Evolutionary conservation across 2,329 filamentous ascomycete genomes (phyloP).

Genomic region (Trichoderma arundinaceum): DNA sequence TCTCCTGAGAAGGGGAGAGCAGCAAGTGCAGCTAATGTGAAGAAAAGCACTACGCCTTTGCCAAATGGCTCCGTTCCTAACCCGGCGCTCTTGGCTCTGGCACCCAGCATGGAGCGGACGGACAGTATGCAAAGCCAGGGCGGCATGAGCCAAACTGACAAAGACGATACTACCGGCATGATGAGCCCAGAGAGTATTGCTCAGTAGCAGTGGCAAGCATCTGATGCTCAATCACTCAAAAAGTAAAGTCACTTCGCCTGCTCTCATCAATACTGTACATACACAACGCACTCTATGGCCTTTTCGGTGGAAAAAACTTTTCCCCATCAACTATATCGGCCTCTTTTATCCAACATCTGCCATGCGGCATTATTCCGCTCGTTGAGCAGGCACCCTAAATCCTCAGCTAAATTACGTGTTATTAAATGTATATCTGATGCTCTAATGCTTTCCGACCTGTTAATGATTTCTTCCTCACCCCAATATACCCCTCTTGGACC

Average conservation of each 20-base stretch:
- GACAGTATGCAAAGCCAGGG: constrained; percentile 64
- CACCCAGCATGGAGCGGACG: constrained; percentile 61
- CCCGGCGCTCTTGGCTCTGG: constrained; percentile 49
- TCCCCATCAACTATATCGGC: background rate
- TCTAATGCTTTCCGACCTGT: constrained; percentile 18
- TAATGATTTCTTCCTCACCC: constrained; percentile 19
- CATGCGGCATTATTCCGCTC: background rate
- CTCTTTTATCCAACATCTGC: background rate
- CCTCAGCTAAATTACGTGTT: constrained; percentile 5
- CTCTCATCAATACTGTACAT: constrained; percentile 7
- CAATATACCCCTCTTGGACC: constrained; percentile 27
- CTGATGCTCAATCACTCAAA: background rate
- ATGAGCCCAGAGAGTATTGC: constrained; percentile 84
- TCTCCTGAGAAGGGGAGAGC: constrained; percentile 45
- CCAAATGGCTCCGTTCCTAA: constrained; percentile 48
- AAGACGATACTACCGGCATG: constrained; percentile 73
- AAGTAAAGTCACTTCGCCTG: background rate
- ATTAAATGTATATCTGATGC: constrained; percentile 27
- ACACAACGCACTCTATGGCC: constrained; percentile 13
- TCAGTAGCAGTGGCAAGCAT: constrained; percentile 40
- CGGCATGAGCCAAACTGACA: constrained; percentile 68
- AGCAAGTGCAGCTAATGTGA: constrained; percentile 52
- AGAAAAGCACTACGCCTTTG: constrained; percentile 57
- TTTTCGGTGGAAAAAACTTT: background rate
- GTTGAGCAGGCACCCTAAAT: background rate